Base-by-base conservation (phyloP, 164 flowering plant genomes). In the Protea cynaroides region DNA sequence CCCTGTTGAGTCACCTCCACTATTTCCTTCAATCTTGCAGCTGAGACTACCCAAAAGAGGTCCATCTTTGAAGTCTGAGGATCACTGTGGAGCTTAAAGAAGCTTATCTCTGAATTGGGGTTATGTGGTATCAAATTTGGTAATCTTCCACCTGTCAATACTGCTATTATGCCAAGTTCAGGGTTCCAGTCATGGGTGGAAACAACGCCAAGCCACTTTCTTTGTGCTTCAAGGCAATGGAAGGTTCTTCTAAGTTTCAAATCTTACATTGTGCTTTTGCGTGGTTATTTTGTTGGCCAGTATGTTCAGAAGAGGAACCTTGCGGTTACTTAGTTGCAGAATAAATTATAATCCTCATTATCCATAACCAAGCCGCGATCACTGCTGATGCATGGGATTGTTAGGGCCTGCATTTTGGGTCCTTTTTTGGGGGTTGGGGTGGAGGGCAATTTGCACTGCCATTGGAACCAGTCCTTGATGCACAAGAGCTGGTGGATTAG, bases 31-130 rank as follows among this genome's bases (percentile, higher is more conserved):
- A 37, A 23, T 72, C 17, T 56, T 80, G 79, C 90, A 88, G 95
- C 69, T 86, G 63, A 79, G 75, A 60, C 71, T 84, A 63, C 85
- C 82, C 46, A 86, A 74, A 66, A 81, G 72, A 70, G 75, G 52
- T 43, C 55, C 50, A 12, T 65, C 58, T 59, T 63, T 74, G 62
- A 50, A 34, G 46, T 23, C 46, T 37, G 56, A 66, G 38, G 58
- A 58, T 59, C 49, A 56, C 61, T 44, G 8, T 29, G 25, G 51
- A 10, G 0, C 50, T 4, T 38, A 49, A 24, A 53, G 46, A 44
- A 67, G 37, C 53, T 46, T 36, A 19, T 9, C 51, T 22, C 14
- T 46, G 47, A 65, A 18, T 36, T 47, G 19, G 19, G 11, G 24
- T 56, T 5, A 25, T 2, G 17, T 10, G 2, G 25, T 13, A 56